A percentile compares a stretch with the other conserved stretches of the same genome.
Evolutionary conservation across 2,329 filamentous ascomycete species (phyloP).

Genomic region (Tolypocladium album): DNA sequence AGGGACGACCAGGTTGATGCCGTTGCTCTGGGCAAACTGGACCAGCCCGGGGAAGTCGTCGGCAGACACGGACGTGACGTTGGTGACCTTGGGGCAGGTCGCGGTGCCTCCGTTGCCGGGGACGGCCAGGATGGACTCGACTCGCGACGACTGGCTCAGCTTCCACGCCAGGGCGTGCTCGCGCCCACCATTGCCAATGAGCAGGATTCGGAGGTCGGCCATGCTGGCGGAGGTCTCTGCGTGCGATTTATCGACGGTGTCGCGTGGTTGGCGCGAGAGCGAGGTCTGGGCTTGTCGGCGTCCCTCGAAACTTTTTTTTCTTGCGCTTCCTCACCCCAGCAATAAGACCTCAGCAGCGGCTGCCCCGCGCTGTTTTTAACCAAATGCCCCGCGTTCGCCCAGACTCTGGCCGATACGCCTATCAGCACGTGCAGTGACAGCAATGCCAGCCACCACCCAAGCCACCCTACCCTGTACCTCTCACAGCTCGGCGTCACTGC

Average conservation of each 20-base stretch:
- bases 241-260: not conserved
- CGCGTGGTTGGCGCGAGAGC: not conserved
- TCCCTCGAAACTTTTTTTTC: not conserved
- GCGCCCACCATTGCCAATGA: slow-evolving; percentile 87
- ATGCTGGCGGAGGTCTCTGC: slow-evolving; percentile 7
- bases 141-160: slow-evolving; percentile 67
- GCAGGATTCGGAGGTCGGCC: slow-evolving; percentile 55
- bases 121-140: slow-evolving; percentile 62
- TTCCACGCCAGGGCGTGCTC: slow-evolving; percentile 96
- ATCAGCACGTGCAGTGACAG: not conserved
- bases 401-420: not conserved
- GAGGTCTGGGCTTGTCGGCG: not conserved
- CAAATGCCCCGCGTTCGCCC: not conserved
- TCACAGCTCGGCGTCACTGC: not conserved
- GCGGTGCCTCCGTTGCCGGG: slow-evolving; percentile 85
- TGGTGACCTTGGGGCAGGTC: slow-evolving; percentile 58
- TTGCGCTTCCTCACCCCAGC: not conserved
- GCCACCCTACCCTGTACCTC: not conserved
- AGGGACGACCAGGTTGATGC: slow-evolving; percentile 74
- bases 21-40: slow-evolving; percentile 59
- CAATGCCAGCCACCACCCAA: no score
- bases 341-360: not conserved
- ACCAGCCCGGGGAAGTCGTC: slow-evolving; percentile 74
- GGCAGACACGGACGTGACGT: slow-evolving; percentile 56
- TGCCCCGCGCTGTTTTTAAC: not conserved